Conservation (phyloP, 139 green algal species). For the Chlamydomonas urium region DNA sequence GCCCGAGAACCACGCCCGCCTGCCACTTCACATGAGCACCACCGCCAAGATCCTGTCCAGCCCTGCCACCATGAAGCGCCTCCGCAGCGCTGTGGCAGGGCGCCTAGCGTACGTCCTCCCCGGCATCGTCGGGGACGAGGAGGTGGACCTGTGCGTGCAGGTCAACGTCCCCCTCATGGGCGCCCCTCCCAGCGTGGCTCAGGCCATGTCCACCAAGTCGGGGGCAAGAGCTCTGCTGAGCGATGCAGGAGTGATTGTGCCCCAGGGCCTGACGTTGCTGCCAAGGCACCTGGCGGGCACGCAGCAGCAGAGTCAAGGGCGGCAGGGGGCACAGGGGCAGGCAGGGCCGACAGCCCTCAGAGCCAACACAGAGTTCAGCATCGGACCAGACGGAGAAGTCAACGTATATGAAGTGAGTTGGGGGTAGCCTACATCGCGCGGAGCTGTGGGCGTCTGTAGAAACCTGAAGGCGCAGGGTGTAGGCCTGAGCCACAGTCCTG, state of each 20-base stretch:
- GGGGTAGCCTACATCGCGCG: too few species aligned
- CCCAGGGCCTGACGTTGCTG: not conserved
- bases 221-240: constrained; percentile 16
- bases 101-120: constrained; percentile 57
- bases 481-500: too few species aligned
- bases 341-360: not conserved
- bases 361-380: not conserved
- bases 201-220: constrained; percentile 38
- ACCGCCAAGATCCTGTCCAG: constrained; percentile 27
- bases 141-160: constrained; percentile 28
- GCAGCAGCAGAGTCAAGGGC: not conserved
- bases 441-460: too few species aligned
- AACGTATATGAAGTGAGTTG: too few species aligned
- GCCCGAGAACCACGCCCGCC: constrained; percentile 50
- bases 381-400: constrained; percentile 5
- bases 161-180: constrained; percentile 54
- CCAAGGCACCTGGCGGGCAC: not conserved
- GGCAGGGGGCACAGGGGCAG: not conserved
- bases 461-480: too few species aligned
- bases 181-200: constrained; percentile 25
- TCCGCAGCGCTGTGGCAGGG: constrained; percentile 32
- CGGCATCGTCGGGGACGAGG: constrained; percentile 42
- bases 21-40: constrained; percentile 51
- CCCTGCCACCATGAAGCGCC: constrained; percentile 34
- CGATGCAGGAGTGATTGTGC: constrained; percentile 10